phyloP scores from a whole-genome alignment of 192 early-diverging fungal genomes.

The Mortierella claussenii region DNA sequence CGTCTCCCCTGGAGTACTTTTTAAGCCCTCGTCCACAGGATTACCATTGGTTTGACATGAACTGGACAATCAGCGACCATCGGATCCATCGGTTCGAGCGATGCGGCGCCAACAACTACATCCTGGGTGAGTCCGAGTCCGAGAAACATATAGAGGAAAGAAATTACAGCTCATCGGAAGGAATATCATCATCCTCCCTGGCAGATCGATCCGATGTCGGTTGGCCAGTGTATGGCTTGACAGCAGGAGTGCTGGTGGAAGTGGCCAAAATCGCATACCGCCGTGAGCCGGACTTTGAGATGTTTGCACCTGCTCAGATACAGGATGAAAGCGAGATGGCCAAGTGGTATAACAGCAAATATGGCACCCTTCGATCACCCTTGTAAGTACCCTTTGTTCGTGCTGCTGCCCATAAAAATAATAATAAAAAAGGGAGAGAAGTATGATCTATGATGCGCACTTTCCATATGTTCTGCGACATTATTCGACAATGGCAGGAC shows the following conservation, averaged over 20 bases:
- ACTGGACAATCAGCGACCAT: conserved; percentile 7
- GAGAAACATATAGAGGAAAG: background rate
- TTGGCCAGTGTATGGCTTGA: conserved; percentile 44
- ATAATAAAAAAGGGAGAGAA: no score
- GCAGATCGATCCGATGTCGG: conserved; percentile 18
- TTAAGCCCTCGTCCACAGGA: conserved; percentile 12
- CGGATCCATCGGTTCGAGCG: conserved; percentile 30
- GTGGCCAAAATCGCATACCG: conserved; percentile 29
- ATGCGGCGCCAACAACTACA: conserved; percentile 18
- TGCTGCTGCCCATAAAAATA: no score
- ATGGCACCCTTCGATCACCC: no score
- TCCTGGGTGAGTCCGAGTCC: background rate
- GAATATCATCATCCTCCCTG: no score
- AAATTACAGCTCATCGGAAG: background rate
- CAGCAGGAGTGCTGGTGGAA: conserved; percentile 31
- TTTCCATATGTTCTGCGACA: no score
- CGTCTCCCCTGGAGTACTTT: conserved; percentile 20
- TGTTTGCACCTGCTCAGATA: conserved; percentile 18
- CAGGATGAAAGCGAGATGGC: background rate
- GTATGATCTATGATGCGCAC: no score
- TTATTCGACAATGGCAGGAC: background rate
- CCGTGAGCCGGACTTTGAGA: conserved; percentile 21
- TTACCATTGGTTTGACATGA: conserved; percentile 27
- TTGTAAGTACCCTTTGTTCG: background rate
- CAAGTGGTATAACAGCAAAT: conserved; percentile 23